These are phyloP conservation scores for Fraxinus latifolia DNA, from an alignment of 305 asterid species.

Conservation along the genomic window DNA sequence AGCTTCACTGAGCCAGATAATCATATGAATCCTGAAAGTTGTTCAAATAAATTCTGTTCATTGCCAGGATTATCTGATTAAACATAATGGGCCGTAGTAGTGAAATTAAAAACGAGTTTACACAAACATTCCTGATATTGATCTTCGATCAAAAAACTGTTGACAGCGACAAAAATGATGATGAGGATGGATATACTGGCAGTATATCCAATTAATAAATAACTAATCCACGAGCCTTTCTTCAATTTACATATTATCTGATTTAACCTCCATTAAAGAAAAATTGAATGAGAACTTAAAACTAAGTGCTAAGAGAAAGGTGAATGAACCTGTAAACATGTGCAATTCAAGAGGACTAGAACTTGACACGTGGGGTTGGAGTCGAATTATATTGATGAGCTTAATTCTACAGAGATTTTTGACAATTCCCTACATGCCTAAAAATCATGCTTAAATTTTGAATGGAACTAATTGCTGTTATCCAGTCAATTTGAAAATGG, in stretches of 20 bases:
- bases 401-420: neutral
- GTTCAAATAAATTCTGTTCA: neutral
- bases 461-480: neutral
- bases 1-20: neutral
- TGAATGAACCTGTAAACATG: neutral
- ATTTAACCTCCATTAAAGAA: neutral
- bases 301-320: neutral
- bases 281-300: neutral
- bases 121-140: neutral
- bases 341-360: neutral
- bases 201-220: neutral
- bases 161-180: neutral
- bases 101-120: neutral
- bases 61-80: neutral
- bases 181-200: neutral
- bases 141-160: neutral
- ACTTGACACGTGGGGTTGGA: neutral
- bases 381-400: neutral
- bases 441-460: neutral
- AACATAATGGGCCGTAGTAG: neutral
- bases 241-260: neutral
- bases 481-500: neutral
- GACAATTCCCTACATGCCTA: neutral
- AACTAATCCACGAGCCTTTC: neutral
- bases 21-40: neutral